phyloP scores from a whole-genome alignment of 1,139 yeast genomes.

The Cylindricascospora bacillispora region DNA sequence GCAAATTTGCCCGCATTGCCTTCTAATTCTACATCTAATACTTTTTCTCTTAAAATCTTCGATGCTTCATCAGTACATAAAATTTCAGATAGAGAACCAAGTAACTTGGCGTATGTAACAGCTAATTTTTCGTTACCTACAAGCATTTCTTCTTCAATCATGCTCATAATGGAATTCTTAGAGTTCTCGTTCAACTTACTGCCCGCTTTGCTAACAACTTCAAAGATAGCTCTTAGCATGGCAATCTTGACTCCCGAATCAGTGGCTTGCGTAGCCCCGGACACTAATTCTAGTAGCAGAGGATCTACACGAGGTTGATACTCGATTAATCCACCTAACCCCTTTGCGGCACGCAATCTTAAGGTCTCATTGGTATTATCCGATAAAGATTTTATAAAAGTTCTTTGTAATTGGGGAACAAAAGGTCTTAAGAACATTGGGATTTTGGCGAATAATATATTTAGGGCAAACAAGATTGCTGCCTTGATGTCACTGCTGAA shows the following conservation, averaged over 20 bases:
- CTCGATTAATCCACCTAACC: conserved; percentile 74
- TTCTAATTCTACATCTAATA: conserved; percentile 31
- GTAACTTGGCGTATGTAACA: conserved; percentile 62
- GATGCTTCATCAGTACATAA: conserved; percentile 54
- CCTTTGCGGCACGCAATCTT: conserved; percentile 80
- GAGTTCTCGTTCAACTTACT: conserved; percentile 61
- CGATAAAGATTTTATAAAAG: conserved; percentile 82
- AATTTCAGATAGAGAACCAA: conserved; percentile 65
- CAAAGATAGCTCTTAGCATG: conserved; percentile 74
- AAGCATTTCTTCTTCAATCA: conserved; percentile 61
- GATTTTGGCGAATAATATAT: conserved; percentile 63
- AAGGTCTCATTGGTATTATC: conserved; percentile 63
- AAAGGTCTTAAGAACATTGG: conserved; percentile 92
- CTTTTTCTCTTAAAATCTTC: conserved; percentile 46
- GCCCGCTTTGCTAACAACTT: conserved; percentile 75
- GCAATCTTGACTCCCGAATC: conserved; percentile 68
- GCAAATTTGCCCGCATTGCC: conserved; percentile 46
- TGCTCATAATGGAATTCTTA: conserved; percentile 53
- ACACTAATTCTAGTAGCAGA: conserved; percentile 66
- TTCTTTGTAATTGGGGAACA: conserved; percentile 93
- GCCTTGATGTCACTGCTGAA: conserved; percentile 83
- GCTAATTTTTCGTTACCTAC: conserved; percentile 47
- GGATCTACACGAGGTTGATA: conserved; percentile 94
- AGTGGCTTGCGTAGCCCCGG: conserved; percentile 52
- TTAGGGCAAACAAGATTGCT: conserved; percentile 77